A percentile compares a stretch with the other conserved stretches of the same genome.
Conservation (phyloP, 1,284 basidiomycete genomes). For the Xerocomus nothofagi region DNA sequence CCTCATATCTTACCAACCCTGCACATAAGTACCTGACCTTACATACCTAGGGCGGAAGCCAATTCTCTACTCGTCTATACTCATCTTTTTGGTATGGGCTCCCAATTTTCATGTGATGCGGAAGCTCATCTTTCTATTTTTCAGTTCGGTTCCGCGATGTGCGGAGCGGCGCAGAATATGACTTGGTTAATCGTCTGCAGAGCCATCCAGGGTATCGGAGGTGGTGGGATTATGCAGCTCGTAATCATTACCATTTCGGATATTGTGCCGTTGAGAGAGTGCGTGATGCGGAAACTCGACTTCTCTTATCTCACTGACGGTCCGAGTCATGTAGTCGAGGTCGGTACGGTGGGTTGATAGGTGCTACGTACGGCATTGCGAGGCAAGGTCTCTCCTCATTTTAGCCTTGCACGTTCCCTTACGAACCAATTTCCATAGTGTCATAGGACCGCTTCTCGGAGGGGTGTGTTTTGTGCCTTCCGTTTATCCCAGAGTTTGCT, state of each 20-base stretch:
- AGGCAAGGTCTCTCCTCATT: slow-evolving; percentile 38
- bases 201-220: slow-evolving; percentile 82
- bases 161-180: slow-evolving; percentile 80
- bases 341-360: slow-evolving; percentile 72
- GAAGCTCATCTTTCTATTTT: neutral
- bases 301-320: neutral
- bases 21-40: neutral
- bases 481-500: too few species aligned
- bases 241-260: slow-evolving; percentile 77
- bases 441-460: slow-evolving; percentile 73
- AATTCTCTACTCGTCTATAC: slow-evolving; percentile 65
- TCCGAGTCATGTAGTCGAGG: slow-evolving; percentile 58
- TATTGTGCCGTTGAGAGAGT: slow-evolving; percentile 77
- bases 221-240: slow-evolving; percentile 70
- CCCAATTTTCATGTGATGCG: neutral
- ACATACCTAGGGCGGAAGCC: slow-evolving; percentile 62
- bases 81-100: slow-evolving; percentile 67
- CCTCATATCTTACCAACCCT: neutral
- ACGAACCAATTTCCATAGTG: slow-evolving; percentile 41
- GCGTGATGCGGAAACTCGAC: slow-evolving; percentile 26
- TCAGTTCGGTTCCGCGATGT: slow-evolving; percentile 76
- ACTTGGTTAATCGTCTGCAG: slow-evolving; percentile 72
- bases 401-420: neutral
- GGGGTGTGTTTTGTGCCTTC: slow-evolving; percentile 27
- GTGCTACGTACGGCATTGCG: slow-evolving; percentile 75